These are phyloP conservation scores for Verticillium klebahnii DNA, from an alignment of 2,329 filamentous ascomycete genomes.

Conservation along the genomic window DNA sequence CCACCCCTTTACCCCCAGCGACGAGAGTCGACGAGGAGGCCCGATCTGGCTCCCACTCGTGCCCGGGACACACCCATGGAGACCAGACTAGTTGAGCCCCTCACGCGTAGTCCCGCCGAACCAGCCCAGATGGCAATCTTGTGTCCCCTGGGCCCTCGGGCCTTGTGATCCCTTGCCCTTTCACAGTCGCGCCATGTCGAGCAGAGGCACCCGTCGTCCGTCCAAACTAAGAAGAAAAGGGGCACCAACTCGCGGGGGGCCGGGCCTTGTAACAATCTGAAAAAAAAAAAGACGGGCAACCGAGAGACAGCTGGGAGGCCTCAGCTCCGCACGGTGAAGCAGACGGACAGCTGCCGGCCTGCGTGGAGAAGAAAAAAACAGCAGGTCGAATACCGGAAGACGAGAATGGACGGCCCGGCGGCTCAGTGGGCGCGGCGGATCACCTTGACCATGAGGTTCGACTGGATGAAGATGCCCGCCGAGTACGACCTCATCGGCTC, in stretches of 20 bases:
- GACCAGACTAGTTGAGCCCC: no score
- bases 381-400: background rate
- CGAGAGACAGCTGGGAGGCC: background rate
- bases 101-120: background rate
- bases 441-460: slow-evolving; percentile 23
- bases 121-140: background rate
- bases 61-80: no score
- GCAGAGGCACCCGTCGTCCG: background rate
- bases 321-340: background rate
- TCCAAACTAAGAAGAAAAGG: background rate
- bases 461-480: slow-evolving; percentile 27
- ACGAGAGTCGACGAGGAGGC: no score
- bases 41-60: no score
- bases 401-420: background rate
- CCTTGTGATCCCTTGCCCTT: background rate
- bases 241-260: background rate
- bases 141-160: background rate
- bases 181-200: background rate
- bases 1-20: no score
- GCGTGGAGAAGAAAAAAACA: background rate
- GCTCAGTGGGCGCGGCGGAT: slow-evolving; percentile 2
- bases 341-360: background rate
- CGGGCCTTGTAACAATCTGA: no score
- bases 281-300: background rate
- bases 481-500: slow-evolving; percentile 25